Evolutionary conservation across 1,139 yeast species (phyloP).

Genomic region (Meyerozyma smithsonii): DNA sequence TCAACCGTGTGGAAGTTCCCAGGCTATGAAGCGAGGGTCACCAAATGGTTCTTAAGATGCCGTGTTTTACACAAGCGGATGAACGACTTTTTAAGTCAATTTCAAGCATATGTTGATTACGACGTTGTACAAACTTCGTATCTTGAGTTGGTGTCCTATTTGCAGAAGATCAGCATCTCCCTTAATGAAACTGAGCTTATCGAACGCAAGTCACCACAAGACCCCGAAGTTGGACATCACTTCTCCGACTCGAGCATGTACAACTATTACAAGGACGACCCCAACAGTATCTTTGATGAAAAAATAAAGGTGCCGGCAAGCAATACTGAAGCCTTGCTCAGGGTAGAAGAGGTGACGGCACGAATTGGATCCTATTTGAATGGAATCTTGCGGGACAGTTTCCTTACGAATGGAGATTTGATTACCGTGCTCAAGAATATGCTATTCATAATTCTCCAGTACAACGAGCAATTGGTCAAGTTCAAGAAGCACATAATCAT

Average conservation of each 20-base stretch:
- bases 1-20: constrained; percentile 63
- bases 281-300: constrained; percentile 4
- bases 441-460: constrained; percentile 47
- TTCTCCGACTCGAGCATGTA: constrained; percentile 5
- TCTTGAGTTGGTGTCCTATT: constrained; percentile 29
- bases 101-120: constrained; percentile 51
- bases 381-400: constrained; percentile 61
- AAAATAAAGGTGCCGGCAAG: constrained; percentile 4
- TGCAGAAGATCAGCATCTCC: constrained; percentile 16
- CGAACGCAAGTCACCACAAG: background rate
- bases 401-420: constrained; percentile 58
- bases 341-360: constrained; percentile 44
- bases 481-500: constrained; percentile 53
- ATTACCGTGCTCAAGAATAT: constrained; percentile 44
- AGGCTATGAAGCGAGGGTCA: constrained; percentile 36
- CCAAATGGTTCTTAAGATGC: constrained; percentile 55
- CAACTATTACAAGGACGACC: constrained; percentile 5
- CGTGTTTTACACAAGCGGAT: constrained; percentile 58
- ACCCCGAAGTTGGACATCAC: background rate
- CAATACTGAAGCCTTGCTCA: constrained; percentile 21
- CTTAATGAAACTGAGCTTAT: constrained; percentile 10
- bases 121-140: constrained; percentile 63
- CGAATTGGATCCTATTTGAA: constrained; percentile 57
- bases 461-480: constrained; percentile 50
- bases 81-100: constrained; percentile 54